Conservation (phyloP, 345 rosid species). For the Dovyalis caffra region DNA sequence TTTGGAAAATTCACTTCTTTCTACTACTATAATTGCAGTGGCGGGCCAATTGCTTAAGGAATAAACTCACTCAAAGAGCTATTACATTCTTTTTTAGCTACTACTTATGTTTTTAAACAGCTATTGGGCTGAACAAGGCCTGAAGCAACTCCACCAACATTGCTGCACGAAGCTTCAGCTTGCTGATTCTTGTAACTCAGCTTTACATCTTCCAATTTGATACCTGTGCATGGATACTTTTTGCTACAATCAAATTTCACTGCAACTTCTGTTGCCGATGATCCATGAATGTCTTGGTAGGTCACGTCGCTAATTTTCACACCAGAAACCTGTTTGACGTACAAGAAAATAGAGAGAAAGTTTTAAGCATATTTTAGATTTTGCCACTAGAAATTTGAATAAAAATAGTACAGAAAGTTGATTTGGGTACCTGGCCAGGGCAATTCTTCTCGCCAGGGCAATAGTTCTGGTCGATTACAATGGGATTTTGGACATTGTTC, state of each 20-base stretch:
- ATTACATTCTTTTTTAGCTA: too few species aligned
- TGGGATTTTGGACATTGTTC: constrained; percentile 19
- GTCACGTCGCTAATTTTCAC: constrained; percentile 63
- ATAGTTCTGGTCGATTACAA: constrained; percentile 26
- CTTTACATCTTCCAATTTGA: constrained; percentile 47
- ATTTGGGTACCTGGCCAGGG: constrained; percentile 19
- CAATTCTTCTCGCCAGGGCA: constrained; percentile 19
- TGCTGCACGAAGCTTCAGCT: constrained; percentile 49
- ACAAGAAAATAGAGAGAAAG: background rate
- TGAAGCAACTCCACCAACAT: constrained; percentile 45
- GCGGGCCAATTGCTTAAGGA: too few species aligned
- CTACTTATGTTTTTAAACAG: too few species aligned
- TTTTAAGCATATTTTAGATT: too few species aligned
- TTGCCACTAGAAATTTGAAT: background rate
- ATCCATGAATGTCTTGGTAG: constrained; percentile 61
- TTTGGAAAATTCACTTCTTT: too few species aligned
- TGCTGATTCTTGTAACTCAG: constrained; percentile 40
- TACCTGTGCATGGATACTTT: constrained; percentile 49
- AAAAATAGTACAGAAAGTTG: too few species aligned
- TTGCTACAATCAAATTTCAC: constrained; percentile 60
- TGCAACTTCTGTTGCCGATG: constrained; percentile 55
- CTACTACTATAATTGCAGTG: too few species aligned
- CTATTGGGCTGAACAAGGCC: constrained; percentile 13
- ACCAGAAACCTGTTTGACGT: constrained; percentile 50
- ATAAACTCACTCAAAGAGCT: too few species aligned